Evolutionary conservation across 2,329 filamentous ascomycete genomes (phyloP).

Genomic region (Ophiosphaerella herpotricha): DNA sequence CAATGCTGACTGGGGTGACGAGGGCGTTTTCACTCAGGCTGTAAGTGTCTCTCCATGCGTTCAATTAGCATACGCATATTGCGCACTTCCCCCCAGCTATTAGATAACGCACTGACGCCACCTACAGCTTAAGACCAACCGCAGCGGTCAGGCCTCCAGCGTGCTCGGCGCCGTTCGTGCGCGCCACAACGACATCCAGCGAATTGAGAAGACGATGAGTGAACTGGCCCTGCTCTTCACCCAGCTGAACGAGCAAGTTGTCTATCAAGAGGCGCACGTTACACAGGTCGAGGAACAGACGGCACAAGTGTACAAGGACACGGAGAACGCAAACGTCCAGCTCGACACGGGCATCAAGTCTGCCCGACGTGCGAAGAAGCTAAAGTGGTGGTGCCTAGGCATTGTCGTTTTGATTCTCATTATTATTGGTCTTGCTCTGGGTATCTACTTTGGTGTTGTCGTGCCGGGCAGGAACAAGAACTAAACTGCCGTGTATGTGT

Average conservation of each 20-base stretch:
- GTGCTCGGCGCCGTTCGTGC: constrained; percentile 79
- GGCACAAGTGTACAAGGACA: constrained; percentile 66
- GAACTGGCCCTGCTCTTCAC: constrained; percentile 74
- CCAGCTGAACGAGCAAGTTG: constrained; percentile 74
- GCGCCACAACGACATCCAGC: constrained; percentile 81
- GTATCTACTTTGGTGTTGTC: constrained; percentile 53
- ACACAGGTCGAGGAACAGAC: constrained; percentile 68
- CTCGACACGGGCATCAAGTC: constrained; percentile 70
- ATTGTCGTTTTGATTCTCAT: constrained; percentile 56
- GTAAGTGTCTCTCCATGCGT: constrained; percentile 56
- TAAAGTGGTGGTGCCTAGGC: constrained; percentile 81
- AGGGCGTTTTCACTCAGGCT: constrained; percentile 81
- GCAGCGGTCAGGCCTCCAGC: constrained; percentile 71
- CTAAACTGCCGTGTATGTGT: neutral
- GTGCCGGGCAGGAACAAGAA: neutral
- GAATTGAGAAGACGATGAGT: constrained; percentile 74
- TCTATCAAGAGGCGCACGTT: constrained; percentile 71
- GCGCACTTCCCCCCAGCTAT: neutral
- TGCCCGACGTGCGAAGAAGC: constrained; percentile 69
- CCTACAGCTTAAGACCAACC: constrained; percentile 72
- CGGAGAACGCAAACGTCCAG: constrained; percentile 71
- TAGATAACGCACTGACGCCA: neutral
- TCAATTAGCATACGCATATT: too few relatives aligned
- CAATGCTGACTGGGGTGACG: constrained; percentile 73
- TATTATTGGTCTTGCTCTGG: constrained; percentile 56